phyloP scores from a whole-genome alignment of 306 rosid species.

The Boehmeria nivea region DNA sequence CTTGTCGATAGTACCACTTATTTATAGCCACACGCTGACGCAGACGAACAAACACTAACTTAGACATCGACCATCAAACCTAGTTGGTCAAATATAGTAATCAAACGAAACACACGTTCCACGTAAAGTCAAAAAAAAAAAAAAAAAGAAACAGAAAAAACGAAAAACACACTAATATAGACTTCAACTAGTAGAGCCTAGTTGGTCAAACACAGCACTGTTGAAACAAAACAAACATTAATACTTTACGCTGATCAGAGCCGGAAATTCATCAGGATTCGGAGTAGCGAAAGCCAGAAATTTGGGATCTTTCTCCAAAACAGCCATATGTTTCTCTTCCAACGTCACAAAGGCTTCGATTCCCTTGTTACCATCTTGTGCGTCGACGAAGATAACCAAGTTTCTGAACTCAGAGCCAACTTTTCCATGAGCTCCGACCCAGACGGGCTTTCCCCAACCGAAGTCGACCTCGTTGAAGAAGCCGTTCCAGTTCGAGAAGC shows the following conservation, averaged over 20 bases:
- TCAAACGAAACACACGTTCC: too few species aligned
- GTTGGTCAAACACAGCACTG: too few species aligned
- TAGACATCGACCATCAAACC: too few species aligned
- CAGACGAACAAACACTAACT: too few species aligned
- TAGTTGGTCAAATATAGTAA: too few species aligned
- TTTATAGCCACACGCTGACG: too few species aligned
- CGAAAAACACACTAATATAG: too few species aligned
- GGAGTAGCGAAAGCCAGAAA: slow-evolving; percentile 35
- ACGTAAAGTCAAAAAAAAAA: too few species aligned
- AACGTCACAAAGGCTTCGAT: slow-evolving; percentile 49
- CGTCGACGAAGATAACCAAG: slow-evolving; percentile 29
- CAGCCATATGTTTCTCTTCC: slow-evolving; percentile 25
- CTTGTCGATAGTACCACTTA: too few species aligned
- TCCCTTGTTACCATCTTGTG: slow-evolving; percentile 13
- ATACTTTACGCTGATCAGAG: background rate
- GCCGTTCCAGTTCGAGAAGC: slow-evolving; percentile 41
- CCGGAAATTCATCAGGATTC: background rate
- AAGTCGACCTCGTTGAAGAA: slow-evolving; percentile 38
- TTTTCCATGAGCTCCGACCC: slow-evolving; percentile 46
- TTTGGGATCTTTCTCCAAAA: slow-evolving; percentile 29
- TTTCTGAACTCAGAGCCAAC: slow-evolving; percentile 31
- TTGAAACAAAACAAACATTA: background rate
- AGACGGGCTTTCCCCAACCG: slow-evolving; percentile 50
- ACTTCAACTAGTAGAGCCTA: too few species aligned
- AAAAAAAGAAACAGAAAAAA: too few species aligned